Base-by-base conservation (phyloP, 2,329 filamentous ascomycete species). In the Nigrograna mackinnonii region DNA sequence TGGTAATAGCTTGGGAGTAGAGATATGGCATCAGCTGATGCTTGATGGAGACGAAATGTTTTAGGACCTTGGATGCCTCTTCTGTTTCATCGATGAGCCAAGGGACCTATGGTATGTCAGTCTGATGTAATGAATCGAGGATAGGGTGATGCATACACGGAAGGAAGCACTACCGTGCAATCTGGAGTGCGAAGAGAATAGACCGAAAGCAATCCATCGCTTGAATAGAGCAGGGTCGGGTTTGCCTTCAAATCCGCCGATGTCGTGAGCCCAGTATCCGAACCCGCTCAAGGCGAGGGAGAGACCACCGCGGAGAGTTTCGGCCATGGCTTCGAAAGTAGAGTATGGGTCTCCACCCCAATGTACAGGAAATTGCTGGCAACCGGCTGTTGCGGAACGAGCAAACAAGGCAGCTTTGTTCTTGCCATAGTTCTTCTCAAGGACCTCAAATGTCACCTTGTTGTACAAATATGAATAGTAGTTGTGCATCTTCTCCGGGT, bases 11-110 rank as follows among this genome's bases (percentile, higher is more conserved):
- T 21, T 63, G 63, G 14, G 53, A 59, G 21, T 55, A 60, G 42
- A 69, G 62, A 30, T 63, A 69, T 1, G 67, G 67, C 9, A 65
- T 36, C 6, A 70, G 55, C 38, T 54, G 28, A 47, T 59, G 16
- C 46, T 33, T 58, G 32, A 62, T 63, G 45, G 65, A 66, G 19
- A 56, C 50, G 43, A 68, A 65, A 14, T 57, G 52, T 9, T 33
- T 33, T 17, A 33, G 18, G 11, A 33, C 31, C 16, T 33, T 33
- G 16, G 31, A 33, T 12, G 51, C 64, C 14, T 53, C 45, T 13
- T 52, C 50, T 35, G 37, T 47, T 41, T 41, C 37, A 22, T 47
- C 45, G 31, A 47, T 44, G 11, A 47, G 35, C 45, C 45, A 47
- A 17, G 45, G 45, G 6, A 38, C 35, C 35, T 38, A 26, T 28